Base-by-base conservation (phyloP, 2,329 filamentous ascomycete genomes). In the Macroventuria anomochaeta region DNA sequence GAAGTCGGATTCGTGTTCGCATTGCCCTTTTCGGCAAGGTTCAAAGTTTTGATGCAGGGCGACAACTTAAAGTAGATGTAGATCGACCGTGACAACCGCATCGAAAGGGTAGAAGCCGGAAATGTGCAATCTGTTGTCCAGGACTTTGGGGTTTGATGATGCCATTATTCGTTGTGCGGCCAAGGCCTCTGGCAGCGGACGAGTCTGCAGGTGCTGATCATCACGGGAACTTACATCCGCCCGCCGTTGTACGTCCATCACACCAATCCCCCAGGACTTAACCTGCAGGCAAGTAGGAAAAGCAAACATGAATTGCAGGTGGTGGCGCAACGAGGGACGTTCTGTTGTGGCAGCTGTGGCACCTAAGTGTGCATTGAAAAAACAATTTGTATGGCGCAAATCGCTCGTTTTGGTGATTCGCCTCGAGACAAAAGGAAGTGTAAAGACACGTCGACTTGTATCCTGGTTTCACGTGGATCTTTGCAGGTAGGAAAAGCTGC, bases 391-490 rank as follows among this genome's bases (percentile, higher is more conserved):
- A 12, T 25, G 26, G 37, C 42, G 49, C 42, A 37, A 25, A 18
- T 41, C 37, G 29, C 44, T 36, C 26, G 5, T 15, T 53, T 47
- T 12, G 44, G 33, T 18, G 8, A 41, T 15, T 28, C 15, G 32
- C 15, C 33, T 28, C 23, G 15, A 42, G 13, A 34, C 8, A 47
- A 48, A 43, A 48, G 29, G 26, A 43, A 48, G 33, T 15, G 17
- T 8, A 12, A 38, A 28, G 32, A 48, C 38, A 53, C 38, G 33
- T 53, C 51, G 33, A 26, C 51, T 38, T 48, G 33, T 44, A 43
- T 20, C 21, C 29, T 29, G 18, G 26, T 48, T 29, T 34, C 32
- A 32, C 18, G 38, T 21, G 25, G 20, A 17, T 7, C 11, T 28
- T 26, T 21, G 10, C 31, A 39, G 17, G 2, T 26, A 29, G 20